These are phyloP conservation scores for Priceomyces melissophilus DNA, from an alignment of 805 yeast species.

Conservation along the genomic window DNA sequence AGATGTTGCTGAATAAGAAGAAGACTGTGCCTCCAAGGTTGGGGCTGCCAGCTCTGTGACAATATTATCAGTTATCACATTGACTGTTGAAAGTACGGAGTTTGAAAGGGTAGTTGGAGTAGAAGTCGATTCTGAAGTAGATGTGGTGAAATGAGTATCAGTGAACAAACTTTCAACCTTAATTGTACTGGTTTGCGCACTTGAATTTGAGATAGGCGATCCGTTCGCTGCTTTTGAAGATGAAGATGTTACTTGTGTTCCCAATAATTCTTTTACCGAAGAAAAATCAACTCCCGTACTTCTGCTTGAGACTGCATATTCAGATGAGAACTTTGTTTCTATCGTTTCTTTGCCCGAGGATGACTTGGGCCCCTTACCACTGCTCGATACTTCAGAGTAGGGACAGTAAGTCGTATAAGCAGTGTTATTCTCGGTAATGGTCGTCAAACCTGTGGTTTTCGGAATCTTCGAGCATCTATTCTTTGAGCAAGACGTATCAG, in stretches of 20 bases:
- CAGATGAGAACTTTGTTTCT: slow-evolving; percentile 12
- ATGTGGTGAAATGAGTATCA: background rate
- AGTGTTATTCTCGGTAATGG: slow-evolving; percentile 9
- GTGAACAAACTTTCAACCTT: background rate
- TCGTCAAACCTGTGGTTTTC: slow-evolving; percentile 32
- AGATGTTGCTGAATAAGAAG: slow-evolving; percentile 13
- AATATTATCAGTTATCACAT: slow-evolving; percentile 42
- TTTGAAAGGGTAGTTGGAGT: slow-evolving; percentile 9
- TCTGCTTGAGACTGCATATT: slow-evolving; percentile 16
- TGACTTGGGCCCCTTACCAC: background rate
- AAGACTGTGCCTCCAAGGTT: slow-evolving; percentile 10
- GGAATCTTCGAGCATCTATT: slow-evolving; percentile 26
- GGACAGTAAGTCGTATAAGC: slow-evolving; percentile 8
- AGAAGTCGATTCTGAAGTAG: background rate
- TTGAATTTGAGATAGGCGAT: slow-evolving; percentile 6
- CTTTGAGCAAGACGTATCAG: slow-evolving; percentile 38
- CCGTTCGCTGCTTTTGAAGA: slow-evolving; percentile 1
- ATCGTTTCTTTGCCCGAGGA: background rate
- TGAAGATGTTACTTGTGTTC: slow-evolving; percentile 4
- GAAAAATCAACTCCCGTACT: slow-evolving; percentile 40
- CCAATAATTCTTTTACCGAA: slow-evolving; percentile 25
- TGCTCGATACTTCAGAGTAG: slow-evolving; percentile 6
- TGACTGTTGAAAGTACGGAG: slow-evolving; percentile 21
- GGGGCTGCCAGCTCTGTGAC: slow-evolving; percentile 29
- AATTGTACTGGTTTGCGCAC: slow-evolving; percentile 6